These are phyloP conservation scores for Camellia lanceoleosa DNA, from an alignment of 148 eudicot species.

Conservation along the genomic window DNA sequence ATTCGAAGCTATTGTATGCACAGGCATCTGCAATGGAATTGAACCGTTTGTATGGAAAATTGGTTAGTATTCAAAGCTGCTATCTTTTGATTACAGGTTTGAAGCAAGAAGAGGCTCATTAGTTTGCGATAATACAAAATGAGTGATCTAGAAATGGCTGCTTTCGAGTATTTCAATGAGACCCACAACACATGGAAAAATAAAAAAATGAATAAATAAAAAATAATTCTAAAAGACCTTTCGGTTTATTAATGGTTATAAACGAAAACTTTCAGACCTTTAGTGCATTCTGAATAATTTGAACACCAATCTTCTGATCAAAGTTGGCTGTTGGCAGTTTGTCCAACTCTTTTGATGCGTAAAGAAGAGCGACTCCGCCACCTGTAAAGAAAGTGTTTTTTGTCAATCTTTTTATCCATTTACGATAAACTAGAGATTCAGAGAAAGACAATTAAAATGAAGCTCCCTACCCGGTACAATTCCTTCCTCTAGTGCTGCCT, in stretches of 20 bases:
- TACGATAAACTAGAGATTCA: background rate
- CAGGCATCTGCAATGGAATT: constrained; percentile 47
- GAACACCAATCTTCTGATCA: constrained; percentile 57
- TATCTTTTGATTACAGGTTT: too few species aligned
- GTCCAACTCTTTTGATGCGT: constrained; percentile 51
- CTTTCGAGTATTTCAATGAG: background rate
- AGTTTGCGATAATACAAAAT: background rate
- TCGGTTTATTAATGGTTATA: background rate
- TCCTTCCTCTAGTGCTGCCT: constrained; percentile 98
- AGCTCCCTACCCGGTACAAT: constrained; percentile 82
- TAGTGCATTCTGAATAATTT: constrained; percentile 49
- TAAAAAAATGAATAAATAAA: too few species aligned
- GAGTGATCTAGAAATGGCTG: background rate
- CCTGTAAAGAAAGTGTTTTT: constrained; percentile 19
- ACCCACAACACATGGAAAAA: background rate
- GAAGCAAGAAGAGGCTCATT: background rate
- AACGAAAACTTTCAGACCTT: constrained; percentile 17
- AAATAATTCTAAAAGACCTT: background rate
- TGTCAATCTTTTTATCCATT: background rate
- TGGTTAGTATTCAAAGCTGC: background rate
- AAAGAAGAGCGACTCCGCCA: constrained; percentile 65
- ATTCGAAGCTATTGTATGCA: constrained; percentile 71
- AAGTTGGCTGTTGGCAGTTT: constrained; percentile 48
- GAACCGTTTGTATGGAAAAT: background rate
- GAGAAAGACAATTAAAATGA: background rate